Percentiles rank a stretch among this genome's conserved stretches.
Conservation (phyloP, 1,284 basidiomycete genomes). For the Cystobasidiaceae sp. region DNA sequence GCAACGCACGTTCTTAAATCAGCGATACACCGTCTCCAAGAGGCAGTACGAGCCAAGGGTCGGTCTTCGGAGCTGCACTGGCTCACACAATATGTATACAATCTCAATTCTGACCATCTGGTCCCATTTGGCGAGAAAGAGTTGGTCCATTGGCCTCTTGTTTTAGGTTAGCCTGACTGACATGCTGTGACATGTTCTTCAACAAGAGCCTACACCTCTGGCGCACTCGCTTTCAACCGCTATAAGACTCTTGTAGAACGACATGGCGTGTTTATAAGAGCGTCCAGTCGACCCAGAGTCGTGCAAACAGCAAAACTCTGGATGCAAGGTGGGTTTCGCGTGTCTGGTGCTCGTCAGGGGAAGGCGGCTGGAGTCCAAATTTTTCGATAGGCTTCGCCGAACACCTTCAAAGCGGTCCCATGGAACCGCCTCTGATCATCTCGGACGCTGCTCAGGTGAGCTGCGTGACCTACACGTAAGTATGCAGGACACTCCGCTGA, state of each 20-base stretch:
- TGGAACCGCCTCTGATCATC: constrained; percentile 9
- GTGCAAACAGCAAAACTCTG: constrained; percentile 18
- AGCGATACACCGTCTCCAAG: constrained; percentile 49
- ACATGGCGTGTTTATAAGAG: constrained; percentile 19
- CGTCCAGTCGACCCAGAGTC: constrained; percentile 22
- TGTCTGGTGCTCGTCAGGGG: too few relatives aligned
- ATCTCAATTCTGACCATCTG: constrained; percentile 59
- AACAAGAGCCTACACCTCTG: constrained; percentile 22
- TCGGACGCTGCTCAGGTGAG: constrained; percentile 18
- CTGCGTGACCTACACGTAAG: neutral
- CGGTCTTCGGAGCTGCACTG: constrained; percentile 57
- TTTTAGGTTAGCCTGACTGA: neutral
- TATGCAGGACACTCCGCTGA: neutral
- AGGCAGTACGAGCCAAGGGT: constrained; percentile 21
- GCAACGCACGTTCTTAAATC: constrained; percentile 52
- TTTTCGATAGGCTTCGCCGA: too few relatives aligned
- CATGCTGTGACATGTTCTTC: neutral
- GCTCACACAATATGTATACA: constrained; percentile 58
- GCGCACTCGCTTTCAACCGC: neutral
- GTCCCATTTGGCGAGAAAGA: constrained; percentile 64
- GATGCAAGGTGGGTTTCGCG: constrained; percentile 11
- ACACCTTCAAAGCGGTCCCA: neutral
- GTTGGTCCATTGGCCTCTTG: constrained; percentile 51
- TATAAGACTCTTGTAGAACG: neutral
- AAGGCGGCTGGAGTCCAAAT: too few relatives aligned